phyloP scores from a whole-genome alignment of 2,329 filamentous ascomycete genomes.

The Colletotrichum eremochloae region DNA sequence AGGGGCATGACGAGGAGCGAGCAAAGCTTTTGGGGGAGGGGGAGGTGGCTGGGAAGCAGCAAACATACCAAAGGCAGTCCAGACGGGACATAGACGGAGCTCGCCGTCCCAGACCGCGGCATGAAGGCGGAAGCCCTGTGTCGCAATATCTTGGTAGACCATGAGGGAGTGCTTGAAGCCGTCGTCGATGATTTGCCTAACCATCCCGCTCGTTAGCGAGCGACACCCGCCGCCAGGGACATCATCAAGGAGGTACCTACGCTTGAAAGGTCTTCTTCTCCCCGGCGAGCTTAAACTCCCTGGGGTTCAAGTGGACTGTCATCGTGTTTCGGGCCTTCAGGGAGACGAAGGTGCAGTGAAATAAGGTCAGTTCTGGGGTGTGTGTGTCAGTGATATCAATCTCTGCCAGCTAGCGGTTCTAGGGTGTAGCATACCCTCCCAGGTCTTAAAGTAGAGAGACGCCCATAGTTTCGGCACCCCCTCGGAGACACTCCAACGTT shows the following conservation, averaged over 20 bases:
- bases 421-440: constrained; percentile 64
- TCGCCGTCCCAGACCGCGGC: constrained; percentile 69
- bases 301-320: constrained; percentile 58
- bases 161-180: constrained; percentile 65
- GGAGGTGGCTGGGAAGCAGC: too few relatives aligned
- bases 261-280: constrained; percentile 69
- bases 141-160: constrained; percentile 65
- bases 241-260: constrained; percentile 53
- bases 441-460: constrained; percentile 68
- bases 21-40: neutral
- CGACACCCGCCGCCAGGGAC: neutral
- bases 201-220: neutral
- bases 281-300: constrained; percentile 61
- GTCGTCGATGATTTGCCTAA: constrained; percentile 69
- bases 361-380: constrained; percentile 67
- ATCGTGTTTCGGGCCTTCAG: constrained; percentile 65
- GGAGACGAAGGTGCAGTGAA: constrained; percentile 69
- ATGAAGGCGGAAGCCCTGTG: constrained; percentile 66
- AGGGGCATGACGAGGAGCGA: constrained; percentile 1
- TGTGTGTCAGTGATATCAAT: constrained; percentile 41
- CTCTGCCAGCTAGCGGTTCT: neutral
- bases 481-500: constrained; percentile 63
- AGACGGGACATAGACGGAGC: constrained; percentile 68
- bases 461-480: constrained; percentile 66
- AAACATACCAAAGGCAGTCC: constrained; percentile 72